Evolutionary conservation across 371 early-diverging fungal genomes (phyloP), one percentile per base, ranked within the genome.

Genomic region (Mortierella sp.): DNA sequence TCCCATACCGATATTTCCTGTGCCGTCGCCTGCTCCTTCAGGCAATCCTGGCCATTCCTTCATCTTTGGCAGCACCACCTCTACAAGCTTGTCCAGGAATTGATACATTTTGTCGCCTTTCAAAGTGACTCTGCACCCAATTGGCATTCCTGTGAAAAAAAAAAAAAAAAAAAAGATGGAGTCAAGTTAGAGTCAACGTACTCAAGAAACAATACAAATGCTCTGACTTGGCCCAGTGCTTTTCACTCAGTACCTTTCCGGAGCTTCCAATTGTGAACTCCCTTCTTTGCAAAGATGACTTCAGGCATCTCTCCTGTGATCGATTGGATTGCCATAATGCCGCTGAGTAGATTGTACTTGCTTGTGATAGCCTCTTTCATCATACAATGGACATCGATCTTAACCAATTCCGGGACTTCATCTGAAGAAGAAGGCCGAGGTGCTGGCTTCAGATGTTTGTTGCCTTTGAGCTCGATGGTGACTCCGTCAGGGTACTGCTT

Each of bases 81-180:
- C 96, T 1, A 94, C 90, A 44, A 97, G 86, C 81, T 97, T 97
- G 82, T 98, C 99, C 81, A 98, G 81, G 71, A 98, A 98, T 60
- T 90, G 89, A 83, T 92, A 97, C 96, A 97, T 97, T 68, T 89
- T 89, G 51, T 93, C 91, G 45, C 97, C 97, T 18, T 86, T 85
- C 59, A 96, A 75, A 56, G 89, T 90, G 16, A 94, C 93, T 73
- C 91, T 88, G 68, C 89, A 91, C 45, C 96, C 95, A 56, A 97
- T 86, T 29, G 97, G 96, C 96, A 96, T 97, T 52, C 94, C 96
- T 83, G 60, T 11, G n/a, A 55, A 25, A 50, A 26, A 63, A 2
- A 53, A 9, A 7, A 12, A 18, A 14, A 15, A 16, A 28, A 21
- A 57, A 52, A 21, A 19, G 28, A 14, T 7, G 16, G 18, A 28